phyloP scores from a whole-genome alignment of 2,329 filamentous ascomycete genomes.

The Daldinia eschscholtzii region DNA sequence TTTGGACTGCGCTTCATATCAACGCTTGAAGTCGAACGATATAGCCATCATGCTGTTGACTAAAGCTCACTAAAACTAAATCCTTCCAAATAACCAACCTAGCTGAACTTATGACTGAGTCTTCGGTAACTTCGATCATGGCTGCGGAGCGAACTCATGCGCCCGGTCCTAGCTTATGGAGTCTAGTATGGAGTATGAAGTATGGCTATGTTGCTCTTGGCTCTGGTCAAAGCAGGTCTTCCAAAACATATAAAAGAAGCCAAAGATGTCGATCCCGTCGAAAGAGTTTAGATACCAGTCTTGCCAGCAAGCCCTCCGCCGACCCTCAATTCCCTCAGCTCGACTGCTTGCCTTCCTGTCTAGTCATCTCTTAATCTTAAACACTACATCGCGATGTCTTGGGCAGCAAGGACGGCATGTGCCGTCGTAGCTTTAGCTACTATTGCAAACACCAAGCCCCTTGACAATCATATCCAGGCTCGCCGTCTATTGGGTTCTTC shows the following conservation, averaged over 20 bases:
- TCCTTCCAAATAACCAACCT: not conserved
- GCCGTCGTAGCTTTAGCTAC: conserved; percentile 5
- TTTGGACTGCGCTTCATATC: not conserved
- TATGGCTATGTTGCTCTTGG: not conserved
- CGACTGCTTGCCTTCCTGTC: not conserved
- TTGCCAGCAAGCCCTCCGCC: conserved; percentile 1
- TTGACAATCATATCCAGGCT: conserved; percentile 12
- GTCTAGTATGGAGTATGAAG: not conserved
- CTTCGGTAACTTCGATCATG: not conserved
- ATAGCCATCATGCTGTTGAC: conserved; percentile 1
- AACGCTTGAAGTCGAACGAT: not conserved
- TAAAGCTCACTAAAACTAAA: conserved; percentile 4
- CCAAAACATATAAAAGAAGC: conserved; percentile 1
- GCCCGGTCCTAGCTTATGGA: not conserved
- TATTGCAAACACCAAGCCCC: not conserved
- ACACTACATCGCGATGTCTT: not conserved
- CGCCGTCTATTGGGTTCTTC: conserved; percentile 20
- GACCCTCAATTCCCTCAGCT: not conserved
- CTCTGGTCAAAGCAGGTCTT: not conserved
- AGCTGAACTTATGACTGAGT: conserved; percentile 1
- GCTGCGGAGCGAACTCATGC: not conserved
- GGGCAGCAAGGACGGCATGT: not conserved
- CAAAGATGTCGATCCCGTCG: not conserved
- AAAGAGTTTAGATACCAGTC: not conserved
- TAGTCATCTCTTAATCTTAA: conserved; percentile 1